Evolutionary conservation across 768 basidiomycete species (phyloP).

Genomic region (Strobilomyces confusus): DNA sequence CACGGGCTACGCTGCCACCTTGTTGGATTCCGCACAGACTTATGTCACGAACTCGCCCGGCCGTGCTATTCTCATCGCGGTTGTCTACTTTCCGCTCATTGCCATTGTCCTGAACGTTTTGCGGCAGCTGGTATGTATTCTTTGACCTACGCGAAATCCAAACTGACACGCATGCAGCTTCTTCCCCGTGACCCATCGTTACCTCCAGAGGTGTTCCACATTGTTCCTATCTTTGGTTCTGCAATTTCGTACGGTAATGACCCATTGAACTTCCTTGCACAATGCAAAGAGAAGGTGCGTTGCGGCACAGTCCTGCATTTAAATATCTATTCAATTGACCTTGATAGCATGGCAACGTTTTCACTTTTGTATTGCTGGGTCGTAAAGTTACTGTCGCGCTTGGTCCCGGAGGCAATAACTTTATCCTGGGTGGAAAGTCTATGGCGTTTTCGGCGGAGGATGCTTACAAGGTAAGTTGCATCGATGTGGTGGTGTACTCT

Average conservation of each 20-base stretch:
- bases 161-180: conserved; percentile 40
- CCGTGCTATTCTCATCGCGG: conserved; percentile 32
- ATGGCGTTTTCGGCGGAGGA: conserved; percentile 93
- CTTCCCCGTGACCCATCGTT: conserved; percentile 63
- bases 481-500: not conserved
- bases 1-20: conserved; percentile 24
- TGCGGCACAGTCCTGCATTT: conserved; percentile 15
- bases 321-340: not conserved
- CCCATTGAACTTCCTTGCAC: conserved; percentile 83
- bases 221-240: conserved; percentile 87
- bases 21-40: conserved; percentile 13
- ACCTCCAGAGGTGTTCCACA: conserved; percentile 92
- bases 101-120: conserved; percentile 70
- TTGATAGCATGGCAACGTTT: conserved; percentile 88
- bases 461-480: conserved; percentile 74
- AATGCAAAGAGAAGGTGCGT: conserved; percentile 70
- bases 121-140: conserved; percentile 64
- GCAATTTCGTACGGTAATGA: conserved; percentile 88
- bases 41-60: conserved; percentile 24
- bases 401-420: conserved; percentile 89
- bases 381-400: conserved; percentile 88
- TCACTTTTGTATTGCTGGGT: conserved; percentile 90
- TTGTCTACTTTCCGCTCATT: conserved; percentile 68
- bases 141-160: not conserved
- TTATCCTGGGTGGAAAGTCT: conserved; percentile 91